Conservation (phyloP, 2,329 filamentous ascomycete genomes). For the Cryphonectria naterciae region DNA sequence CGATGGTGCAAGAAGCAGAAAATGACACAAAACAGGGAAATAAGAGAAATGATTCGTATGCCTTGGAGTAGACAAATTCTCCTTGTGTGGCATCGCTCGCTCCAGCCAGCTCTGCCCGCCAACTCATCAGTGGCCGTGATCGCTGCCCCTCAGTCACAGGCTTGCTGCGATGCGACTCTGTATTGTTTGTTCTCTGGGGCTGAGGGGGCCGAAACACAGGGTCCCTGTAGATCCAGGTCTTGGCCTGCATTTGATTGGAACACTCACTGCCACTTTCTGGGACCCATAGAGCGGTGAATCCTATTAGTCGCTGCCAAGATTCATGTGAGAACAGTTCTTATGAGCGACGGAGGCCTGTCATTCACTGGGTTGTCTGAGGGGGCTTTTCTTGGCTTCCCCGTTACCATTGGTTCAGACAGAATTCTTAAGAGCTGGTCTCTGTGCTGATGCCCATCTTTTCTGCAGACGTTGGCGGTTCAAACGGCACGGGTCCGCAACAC, state of each 20-base stretch:
- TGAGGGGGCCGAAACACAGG: conserved; percentile 23
- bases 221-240: conserved; percentile 26
- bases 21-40: background rate
- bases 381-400: background rate
- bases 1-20: background rate
- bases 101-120: conserved; percentile 4
- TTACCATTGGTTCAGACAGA: background rate
- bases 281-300: conserved; percentile 29
- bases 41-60: background rate
- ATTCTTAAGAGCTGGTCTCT: background rate
- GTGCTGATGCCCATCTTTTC: background rate
- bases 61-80: background rate
- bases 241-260: conserved; percentile 29
- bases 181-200: conserved; percentile 7
- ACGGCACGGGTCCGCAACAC: background rate
- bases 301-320: background rate
- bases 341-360: conserved; percentile 16
- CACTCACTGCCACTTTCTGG: conserved; percentile 25
- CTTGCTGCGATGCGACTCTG: background rate
- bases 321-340: conserved; percentile 9
- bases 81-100: background rate
- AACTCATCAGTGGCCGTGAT: conserved; percentile 3
- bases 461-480: background rate
- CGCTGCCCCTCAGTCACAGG: conserved; percentile 14
- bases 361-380: background rate